phyloP scores from a whole-genome alignment of 345 rosid genomes.

The Passiflora organensis region DNA sequence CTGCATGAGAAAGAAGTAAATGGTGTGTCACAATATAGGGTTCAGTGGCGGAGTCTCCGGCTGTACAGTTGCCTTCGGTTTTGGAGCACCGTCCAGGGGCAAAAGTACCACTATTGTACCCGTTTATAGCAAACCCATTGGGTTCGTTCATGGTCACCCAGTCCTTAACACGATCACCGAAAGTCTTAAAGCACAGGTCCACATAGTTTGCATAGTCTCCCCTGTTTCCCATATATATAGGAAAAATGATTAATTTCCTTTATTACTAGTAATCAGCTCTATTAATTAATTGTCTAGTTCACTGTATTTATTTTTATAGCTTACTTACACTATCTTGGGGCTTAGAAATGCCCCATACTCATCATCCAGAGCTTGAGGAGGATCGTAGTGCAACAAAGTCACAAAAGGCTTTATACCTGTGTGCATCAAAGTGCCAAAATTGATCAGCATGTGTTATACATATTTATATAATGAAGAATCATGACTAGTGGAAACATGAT shows the following conservation, averaged over 20 bases:
- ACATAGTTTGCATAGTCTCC: constrained; percentile 9
- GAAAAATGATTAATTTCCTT: no score
- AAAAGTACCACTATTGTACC: constrained; percentile 4
- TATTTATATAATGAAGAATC: background rate
- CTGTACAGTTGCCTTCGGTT: constrained; percentile 10
- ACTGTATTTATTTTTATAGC: background rate
- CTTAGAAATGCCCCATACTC: constrained; percentile 16
- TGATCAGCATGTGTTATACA: background rate
- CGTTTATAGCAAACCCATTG: constrained; percentile 7
- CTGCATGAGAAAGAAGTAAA: constrained; percentile 15
- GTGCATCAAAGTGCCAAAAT: background rate
- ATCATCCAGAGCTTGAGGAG: constrained; percentile 20
- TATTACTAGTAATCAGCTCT: no score
- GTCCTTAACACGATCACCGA: constrained; percentile 21
- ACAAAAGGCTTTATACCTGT: constrained; percentile 20
- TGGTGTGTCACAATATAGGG: constrained; percentile 17
- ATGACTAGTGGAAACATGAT: no score
- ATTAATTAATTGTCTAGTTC: background rate
- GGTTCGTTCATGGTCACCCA: constrained; percentile 25
- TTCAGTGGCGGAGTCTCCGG: constrained; percentile 21
- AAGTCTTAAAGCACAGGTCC: constrained; percentile 21
- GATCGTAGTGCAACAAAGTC: constrained; percentile 18
- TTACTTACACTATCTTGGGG: constrained; percentile 9
- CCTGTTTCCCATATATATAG: constrained; percentile 1
- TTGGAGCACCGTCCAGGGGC: constrained; percentile 26